phyloP scores from a whole-genome alignment of 2,329 filamentous ascomycete genomes.

The Pochonia chlamydosporia region DNA sequence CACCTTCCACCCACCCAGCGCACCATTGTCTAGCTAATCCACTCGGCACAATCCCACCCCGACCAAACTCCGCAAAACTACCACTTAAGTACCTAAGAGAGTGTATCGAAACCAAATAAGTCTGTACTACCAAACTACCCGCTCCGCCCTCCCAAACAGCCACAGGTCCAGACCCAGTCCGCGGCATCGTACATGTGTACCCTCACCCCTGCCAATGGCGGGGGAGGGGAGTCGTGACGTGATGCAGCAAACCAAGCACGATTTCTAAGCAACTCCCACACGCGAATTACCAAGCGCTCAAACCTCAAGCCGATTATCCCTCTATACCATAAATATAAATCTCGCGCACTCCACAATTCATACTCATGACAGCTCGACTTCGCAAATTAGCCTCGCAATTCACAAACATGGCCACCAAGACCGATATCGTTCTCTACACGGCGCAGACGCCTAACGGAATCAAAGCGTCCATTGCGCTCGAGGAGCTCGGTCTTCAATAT shows the following conservation, averaged over 20 bases:
- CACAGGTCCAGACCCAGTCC: too few species aligned
- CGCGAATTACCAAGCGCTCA: background rate
- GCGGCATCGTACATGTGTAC: too few species aligned
- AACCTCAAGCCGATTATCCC: background rate
- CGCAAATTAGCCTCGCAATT: background rate
- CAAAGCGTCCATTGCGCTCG: constrained; percentile 80
- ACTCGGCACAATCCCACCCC: too few species aligned
- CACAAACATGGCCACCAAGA: constrained; percentile 15
- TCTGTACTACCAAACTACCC: too few species aligned
- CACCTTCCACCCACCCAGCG: too few species aligned
- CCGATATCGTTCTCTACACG: constrained; percentile 77
- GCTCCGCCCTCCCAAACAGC: too few species aligned
- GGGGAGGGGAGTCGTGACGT: background rate
- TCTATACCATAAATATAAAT: too few species aligned
- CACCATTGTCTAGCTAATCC: too few species aligned
- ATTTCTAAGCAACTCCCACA: background rate
- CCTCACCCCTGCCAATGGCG: background rate
- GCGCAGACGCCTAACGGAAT: constrained; percentile 81
- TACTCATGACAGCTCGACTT: background rate
- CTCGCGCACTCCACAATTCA: background rate
- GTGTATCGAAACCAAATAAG: too few species aligned
- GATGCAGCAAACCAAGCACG: background rate
- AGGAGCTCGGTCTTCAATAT: constrained; percentile 81
- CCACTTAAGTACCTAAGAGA: too few species aligned
- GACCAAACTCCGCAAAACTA: too few species aligned